Base-by-base conservation (phyloP, 106 monocot species). In the Xerophyta viscosa region DNA sequence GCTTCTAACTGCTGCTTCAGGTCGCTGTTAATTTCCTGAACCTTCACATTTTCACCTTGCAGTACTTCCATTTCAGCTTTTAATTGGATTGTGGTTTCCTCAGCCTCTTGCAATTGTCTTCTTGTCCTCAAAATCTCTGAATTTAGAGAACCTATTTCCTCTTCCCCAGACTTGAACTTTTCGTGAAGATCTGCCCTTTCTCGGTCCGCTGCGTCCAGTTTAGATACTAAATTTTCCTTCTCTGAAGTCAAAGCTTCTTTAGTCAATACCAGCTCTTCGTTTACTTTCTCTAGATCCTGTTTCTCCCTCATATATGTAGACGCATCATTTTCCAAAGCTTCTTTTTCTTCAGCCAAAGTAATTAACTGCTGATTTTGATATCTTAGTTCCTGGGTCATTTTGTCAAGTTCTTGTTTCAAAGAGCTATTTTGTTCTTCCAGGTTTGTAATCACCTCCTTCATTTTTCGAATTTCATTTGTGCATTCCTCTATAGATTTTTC, bases 1-100 rank as follows among this genome's bases (percentile, higher is more conserved):
- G 58, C 51, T 55, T 60, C 28, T 54, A 81, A 44, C 46, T 72
- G 49, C 26, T 66, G 46, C 24, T 67, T 66, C 51, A 86, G 20
- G 57, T 58, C 66, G 39, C 33, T 39, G 26, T 53, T 70, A 20
- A 27, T 57, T 27, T 52, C 50, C 22, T 29, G 30, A 33, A 76
- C 23, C 25, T 71, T 63, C 21, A 12, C 45, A 43, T 65, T 63
- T 10, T 67, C 50, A 60, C 65, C 69, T 60, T 70, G 65, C 31
- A 72, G 21, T 4, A 54, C 24, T 50, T 55, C 62, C 17, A 25
- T 61, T 14, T 51, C 56, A 20, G 13, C 21, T 55, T 18, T 70
- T 56, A 73, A 30, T 26, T 70, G 47, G 29, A 46, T 41, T 43
- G 66, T 60, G 48, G 37, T 60, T 42, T 56, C 66, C 52, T 71